Evolutionary conservation across 2,329 filamentous ascomycete species (phyloP), one percentile per base, ranked within the genome.

Genomic region (Pseudogymnoascus verrucosus): DNA sequence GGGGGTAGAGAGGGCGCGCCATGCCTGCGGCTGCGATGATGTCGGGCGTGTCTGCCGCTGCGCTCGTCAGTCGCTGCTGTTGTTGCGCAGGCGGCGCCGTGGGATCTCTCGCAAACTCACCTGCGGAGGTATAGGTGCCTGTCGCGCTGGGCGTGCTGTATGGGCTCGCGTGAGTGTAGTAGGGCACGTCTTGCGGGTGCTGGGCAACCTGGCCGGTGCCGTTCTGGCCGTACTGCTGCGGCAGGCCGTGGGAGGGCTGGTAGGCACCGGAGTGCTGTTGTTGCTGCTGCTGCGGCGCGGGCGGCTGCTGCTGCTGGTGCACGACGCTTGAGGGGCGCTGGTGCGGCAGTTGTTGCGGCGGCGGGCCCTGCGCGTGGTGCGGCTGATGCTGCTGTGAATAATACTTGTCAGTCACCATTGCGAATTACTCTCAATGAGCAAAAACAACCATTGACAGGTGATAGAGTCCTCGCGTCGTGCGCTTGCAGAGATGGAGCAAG

Each of bases 111-210:
- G 36, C 36, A 37, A 28, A 81, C 88, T 82, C 79, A 95, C 91
- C 90, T 80, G 90, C 89, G 74, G 91, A 91, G 68, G 90, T 88
- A 77, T 96, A 96, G 78, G 89, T 89, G 77, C 89, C 90, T 63
- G 89, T 87, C 66, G 89, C 85, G 78, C 89, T 91, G 69, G 90
- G 87, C 63, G 90, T 89, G 78, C 89, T 92, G 79, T 96, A 96
- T 10, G 90, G 85, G 74, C 87, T 91, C 67, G 89, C 85, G 74
- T 95, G 90, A 64, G 89, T 84, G 73, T 89, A 86, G 77, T 93
- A 96, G 54, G 86, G 82, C 62, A 89, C 78, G 69, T 96, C 89
- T 72, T 86, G 71, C 60, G 83, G 77, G 72, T 82, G 81, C 72
- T 88, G 87, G 51, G 82, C 82, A 72, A 79, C 84, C 64, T 82